phyloP scores from a whole-genome alignment of 2,329 filamentous ascomycete genomes.

The Leptographium procerum region DNA sequence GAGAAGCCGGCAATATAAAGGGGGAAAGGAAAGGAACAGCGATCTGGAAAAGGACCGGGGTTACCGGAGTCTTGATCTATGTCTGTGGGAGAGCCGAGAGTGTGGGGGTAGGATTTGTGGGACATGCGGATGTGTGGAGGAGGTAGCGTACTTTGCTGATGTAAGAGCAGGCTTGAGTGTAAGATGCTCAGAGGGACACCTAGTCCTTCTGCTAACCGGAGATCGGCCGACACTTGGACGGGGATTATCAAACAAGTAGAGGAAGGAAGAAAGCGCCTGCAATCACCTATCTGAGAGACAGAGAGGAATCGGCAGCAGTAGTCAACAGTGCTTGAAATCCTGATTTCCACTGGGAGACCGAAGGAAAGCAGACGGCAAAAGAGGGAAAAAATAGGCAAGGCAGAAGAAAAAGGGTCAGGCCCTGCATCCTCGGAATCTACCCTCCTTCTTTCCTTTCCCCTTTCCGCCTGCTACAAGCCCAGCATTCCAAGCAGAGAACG shows the following conservation, averaged over 20 bases:
- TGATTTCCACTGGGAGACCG: not conserved
- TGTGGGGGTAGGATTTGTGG: not conserved
- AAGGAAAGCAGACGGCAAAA: not conserved
- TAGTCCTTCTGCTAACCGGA: not conserved
- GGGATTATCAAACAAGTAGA: not conserved
- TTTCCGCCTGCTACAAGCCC: not conserved
- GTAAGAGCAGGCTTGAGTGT: not conserved
- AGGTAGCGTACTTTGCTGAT: not conserved
- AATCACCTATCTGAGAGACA: not conserved
- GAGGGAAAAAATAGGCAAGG: too few relatives aligned
- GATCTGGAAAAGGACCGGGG: not conserved
- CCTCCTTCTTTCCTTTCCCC: not conserved
- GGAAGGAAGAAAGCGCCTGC: not conserved
- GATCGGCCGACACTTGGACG: not conserved
- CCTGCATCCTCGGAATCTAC: not conserved
- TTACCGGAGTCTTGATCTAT: not conserved
- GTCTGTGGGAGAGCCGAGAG: not conserved
- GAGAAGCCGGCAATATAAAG: not conserved
- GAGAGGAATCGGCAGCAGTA: not conserved
- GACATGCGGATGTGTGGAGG: not conserved
- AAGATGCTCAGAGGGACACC: not conserved
- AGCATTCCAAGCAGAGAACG: not conserved
- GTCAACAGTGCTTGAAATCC: not conserved
- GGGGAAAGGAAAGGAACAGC: not conserved
- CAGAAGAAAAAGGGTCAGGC: not conserved